phyloP scores from a whole-genome alignment of 176 grass and related monocot genomes.

The Ensete ventricosum region DNA sequence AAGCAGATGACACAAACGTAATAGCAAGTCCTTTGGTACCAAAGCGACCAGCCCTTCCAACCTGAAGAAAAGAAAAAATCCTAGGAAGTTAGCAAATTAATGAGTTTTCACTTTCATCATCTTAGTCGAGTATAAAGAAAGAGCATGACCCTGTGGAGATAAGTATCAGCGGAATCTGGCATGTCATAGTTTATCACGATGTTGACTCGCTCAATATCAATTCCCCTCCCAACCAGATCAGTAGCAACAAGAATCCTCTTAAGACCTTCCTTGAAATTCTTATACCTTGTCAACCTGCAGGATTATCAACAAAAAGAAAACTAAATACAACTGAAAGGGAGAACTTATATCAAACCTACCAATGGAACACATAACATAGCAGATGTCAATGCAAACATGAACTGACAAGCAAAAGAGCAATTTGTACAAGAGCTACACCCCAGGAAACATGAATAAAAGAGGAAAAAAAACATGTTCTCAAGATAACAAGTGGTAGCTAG shows the following conservation, averaged over 20 bases:
- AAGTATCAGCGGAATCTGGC: conserved; percentile 94
- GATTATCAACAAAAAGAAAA: not conserved
- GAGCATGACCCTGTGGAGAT: conserved; percentile 73
- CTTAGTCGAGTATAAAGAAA: not conserved
- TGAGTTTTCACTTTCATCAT: not conserved
- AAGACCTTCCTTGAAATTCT: conserved; percentile 97
- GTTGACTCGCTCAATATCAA: conserved; percentile 96
- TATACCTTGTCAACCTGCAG: conserved; percentile 74
- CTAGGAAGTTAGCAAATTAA: conserved; percentile 9
- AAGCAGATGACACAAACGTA: conserved; percentile 90
- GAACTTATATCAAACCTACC: too few relatives aligned
- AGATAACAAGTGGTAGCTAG: too few relatives aligned
- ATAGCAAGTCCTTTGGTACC: conserved; percentile 98
- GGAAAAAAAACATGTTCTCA: too few relatives aligned
- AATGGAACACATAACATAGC: not conserved
- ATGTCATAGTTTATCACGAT: conserved; percentile 99
- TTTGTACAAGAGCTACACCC: too few relatives aligned
- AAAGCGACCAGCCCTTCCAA: conserved; percentile 84
- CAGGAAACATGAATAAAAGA: too few relatives aligned
- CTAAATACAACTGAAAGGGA: not conserved
- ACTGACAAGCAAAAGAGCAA: too few relatives aligned
- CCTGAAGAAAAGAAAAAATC: conserved; percentile 22
- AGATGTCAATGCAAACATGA: too few relatives aligned
- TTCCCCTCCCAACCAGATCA: conserved; percentile 93
- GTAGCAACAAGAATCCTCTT: conserved; percentile 97